Conservation (phyloP, 768 basidiomycete genomes). For the Amanita thiersii region DNA sequence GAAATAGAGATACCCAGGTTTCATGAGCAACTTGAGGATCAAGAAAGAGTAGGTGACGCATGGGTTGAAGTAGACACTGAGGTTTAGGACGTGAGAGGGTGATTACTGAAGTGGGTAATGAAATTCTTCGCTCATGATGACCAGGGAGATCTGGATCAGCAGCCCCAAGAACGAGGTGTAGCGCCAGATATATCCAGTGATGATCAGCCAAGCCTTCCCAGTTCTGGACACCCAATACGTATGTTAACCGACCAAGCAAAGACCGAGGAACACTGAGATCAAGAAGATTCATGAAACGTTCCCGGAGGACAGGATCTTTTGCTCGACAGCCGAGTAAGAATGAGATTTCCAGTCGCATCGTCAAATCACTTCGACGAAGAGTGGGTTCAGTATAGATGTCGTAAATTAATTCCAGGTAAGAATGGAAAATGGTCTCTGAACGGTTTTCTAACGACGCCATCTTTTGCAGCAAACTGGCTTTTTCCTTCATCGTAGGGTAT, state of each 20-base stretch:
- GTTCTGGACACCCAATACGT: constrained; percentile 86
- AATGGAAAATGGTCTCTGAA: constrained; percentile 69
- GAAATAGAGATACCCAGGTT: constrained; percentile 84
- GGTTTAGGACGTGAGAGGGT: constrained; percentile 32
- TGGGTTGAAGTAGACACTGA: constrained; percentile 59
- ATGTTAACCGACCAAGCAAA: constrained; percentile 74
- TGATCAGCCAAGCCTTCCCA: constrained; percentile 92
- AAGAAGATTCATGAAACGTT: constrained; percentile 82
- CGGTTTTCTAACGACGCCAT: constrained; percentile 81
- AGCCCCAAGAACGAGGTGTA: constrained; percentile 78
- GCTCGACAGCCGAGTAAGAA: constrained; percentile 90
- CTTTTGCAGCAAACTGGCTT: constrained; percentile 79
- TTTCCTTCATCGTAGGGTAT: constrained; percentile 93
- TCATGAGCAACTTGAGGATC: constrained; percentile 73
- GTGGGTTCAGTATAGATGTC: constrained; percentile 88
- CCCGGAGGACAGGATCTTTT: constrained; percentile 68
- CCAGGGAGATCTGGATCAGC: constrained; percentile 33
- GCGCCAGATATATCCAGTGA: constrained; percentile 90
- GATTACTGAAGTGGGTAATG: constrained; percentile 19
- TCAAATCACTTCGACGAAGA: constrained; percentile 87
- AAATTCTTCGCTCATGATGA: constrained; percentile 32
- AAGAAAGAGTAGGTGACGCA: constrained; percentile 76
- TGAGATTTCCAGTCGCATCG: constrained; percentile 84
- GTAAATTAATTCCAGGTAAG: constrained; percentile 84
- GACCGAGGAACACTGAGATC: constrained; percentile 84